These are phyloP conservation scores for Marchantia polymorpha DNA, from an alignment of 225 moss, liverwort and hornwort genomes.

Conservation along the genomic window DNA sequence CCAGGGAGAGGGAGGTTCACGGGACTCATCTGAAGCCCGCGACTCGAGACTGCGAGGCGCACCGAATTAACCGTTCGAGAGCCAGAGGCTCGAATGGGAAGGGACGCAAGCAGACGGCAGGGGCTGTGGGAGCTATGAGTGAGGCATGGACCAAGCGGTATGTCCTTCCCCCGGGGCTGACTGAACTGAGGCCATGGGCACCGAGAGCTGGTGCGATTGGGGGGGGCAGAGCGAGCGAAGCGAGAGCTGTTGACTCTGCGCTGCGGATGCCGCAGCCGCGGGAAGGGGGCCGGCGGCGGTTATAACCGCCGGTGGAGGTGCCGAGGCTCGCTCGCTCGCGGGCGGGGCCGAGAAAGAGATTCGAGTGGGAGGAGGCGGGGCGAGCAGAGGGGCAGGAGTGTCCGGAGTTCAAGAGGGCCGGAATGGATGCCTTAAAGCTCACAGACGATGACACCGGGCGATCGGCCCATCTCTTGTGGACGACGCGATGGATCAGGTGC, in stretches of 20 bases:
- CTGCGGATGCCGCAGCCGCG: conserved; percentile 16
- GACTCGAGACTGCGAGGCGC: not conserved
- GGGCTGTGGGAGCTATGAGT: not conserved
- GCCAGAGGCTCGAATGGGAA: not conserved
- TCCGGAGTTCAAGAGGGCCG: not conserved
- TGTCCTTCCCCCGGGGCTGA: conserved; percentile 2
- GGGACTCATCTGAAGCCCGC: conserved; percentile 8
- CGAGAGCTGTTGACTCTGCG: not conserved
- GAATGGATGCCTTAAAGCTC: conserved; percentile 6
- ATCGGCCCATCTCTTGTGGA: conserved; percentile 1
- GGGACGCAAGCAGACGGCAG: not conserved
- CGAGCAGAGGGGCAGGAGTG: not conserved
- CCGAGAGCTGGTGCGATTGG: not conserved
- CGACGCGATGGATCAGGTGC: not conserved
- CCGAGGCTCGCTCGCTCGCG: conserved; percentile 34
- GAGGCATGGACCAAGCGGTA: conserved; percentile 12
- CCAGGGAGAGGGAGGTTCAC: not conserved
- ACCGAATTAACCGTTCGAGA: not conserved
- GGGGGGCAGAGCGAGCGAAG: not conserved
- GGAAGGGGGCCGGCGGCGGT: conserved; percentile 31
- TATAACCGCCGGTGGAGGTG: conserved; percentile 34
- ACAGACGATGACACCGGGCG: conserved; percentile 5
- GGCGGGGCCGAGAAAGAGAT: conserved; percentile 5
- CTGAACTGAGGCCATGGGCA: too few species aligned
- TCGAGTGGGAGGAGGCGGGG: not conserved